Percentiles rank a stretch among this genome's conserved stretches.
These are phyloP conservation scores for Amborella trichopoda DNA, from an alignment of 164 flowering plant genomes.

Conservation along the genomic window DNA sequence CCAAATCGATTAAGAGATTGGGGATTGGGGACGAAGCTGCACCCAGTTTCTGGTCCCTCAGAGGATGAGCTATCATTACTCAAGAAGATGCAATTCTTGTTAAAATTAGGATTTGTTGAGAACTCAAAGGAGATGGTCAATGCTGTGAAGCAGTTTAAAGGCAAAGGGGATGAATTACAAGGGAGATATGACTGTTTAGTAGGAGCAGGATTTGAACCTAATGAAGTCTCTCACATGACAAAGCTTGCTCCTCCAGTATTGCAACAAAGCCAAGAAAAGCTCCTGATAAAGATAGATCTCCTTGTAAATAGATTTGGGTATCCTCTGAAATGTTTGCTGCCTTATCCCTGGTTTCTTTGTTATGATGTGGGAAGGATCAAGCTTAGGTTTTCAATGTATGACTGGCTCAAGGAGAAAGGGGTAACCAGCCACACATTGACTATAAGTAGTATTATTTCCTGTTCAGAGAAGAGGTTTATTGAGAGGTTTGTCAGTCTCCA, in stretches of 20 bases:
- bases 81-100: slow-evolving; percentile 39
- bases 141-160: slow-evolving; percentile 42
- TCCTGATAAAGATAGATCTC: slow-evolving; percentile 39
- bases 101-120: slow-evolving; percentile 40
- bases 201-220: slow-evolving; percentile 35
- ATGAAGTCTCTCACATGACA: slow-evolving; percentile 38
- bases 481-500: slow-evolving; percentile 35
- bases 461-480: slow-evolving; percentile 31
- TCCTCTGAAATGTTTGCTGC: slow-evolving; percentile 29
- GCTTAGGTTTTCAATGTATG: slow-evolving; percentile 43
- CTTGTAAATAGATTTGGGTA: slow-evolving; percentile 44
- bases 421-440: slow-evolving; percentile 19
- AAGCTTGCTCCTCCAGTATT: slow-evolving; percentile 47
- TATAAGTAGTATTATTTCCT: slow-evolving; percentile 35
- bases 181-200: slow-evolving; percentile 61
- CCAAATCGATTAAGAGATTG: slow-evolving; percentile 42
- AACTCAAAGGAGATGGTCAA: slow-evolving; percentile 33
- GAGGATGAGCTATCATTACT: slow-evolving; percentile 12
- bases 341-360: slow-evolving; percentile 33
- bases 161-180: slow-evolving; percentile 47
- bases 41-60: slow-evolving; percentile 17
- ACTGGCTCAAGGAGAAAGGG: slow-evolving; percentile 50
- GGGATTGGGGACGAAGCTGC: slow-evolving; percentile 26
- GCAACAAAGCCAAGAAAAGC: slow-evolving; percentile 27
- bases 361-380: slow-evolving; percentile 32